A percentile compares a stretch with the other conserved stretches of the same genome.
These are phyloP conservation scores for Aspergillus thermomutatus DNA, from an alignment of 2,329 filamentous ascomycete genomes.

Conservation along the genomic window DNA sequence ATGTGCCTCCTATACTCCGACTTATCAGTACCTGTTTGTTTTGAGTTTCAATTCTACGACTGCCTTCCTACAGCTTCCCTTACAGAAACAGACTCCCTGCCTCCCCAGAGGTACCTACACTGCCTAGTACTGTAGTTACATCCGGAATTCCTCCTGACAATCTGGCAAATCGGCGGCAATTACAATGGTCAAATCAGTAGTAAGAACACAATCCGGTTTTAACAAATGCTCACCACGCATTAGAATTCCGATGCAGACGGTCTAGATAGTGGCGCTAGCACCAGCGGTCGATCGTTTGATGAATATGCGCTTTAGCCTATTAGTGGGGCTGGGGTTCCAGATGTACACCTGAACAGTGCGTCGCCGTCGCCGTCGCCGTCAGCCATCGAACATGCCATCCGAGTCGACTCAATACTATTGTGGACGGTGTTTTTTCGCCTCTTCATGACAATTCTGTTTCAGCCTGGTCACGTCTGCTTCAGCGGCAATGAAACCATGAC, in stretches of 20 bases:
- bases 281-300: constrained; percentile 7
- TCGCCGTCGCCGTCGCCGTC: background rate
- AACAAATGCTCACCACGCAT: background rate
- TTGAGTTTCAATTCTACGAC: background rate
- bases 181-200: background rate
- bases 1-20: background rate
- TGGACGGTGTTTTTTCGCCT: background rate
- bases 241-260: background rate
- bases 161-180: background rate
- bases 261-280: constrained; percentile 13
- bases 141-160: background rate
- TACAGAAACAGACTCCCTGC: background rate
- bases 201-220: background rate
- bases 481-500: background rate
- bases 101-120: background rate
- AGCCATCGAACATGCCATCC: background rate
- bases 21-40: background rate
- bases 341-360: background rate
- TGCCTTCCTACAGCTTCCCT: background rate
- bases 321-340: background rate
- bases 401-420: background rate
- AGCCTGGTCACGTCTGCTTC: background rate
- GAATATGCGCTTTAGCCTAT: constrained; percentile 7
- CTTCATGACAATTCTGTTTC: background rate
- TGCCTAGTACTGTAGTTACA: background rate